Evolutionary conservation across 2,329 filamentous ascomycete species (phyloP).

Genomic region (Leptographium wingfieldii): DNA sequence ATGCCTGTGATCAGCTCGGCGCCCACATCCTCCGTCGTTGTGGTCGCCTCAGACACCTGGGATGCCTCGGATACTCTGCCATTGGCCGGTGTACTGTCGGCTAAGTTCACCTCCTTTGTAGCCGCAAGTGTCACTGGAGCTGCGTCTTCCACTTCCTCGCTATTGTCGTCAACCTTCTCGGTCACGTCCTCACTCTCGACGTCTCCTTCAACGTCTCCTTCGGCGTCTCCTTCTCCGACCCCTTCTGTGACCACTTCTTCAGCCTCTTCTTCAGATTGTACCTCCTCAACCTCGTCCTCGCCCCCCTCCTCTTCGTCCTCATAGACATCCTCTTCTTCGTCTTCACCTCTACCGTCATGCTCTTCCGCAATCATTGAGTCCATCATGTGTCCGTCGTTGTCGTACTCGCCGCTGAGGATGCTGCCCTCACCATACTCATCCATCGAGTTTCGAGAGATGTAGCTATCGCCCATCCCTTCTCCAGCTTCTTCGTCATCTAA

Average conservation of each 20-base stretch:
- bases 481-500: constrained; percentile 29
- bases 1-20: constrained; percentile 50
- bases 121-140: background rate
- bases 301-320: constrained; percentile 9
- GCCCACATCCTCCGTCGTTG: constrained; percentile 30
- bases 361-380: constrained; percentile 26
- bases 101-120: background rate
- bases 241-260: constrained; percentile 23
- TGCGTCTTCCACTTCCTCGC: background rate
- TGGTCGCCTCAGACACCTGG: background rate
- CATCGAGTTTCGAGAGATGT: constrained; percentile 24
- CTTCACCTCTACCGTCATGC: constrained; percentile 23
- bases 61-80: background rate
- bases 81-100: background rate
- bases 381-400: constrained; percentile 29
- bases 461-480: constrained; percentile 32
- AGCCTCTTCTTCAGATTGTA: constrained; percentile 6
- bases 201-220: background rate
- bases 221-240: background rate
- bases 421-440: constrained; percentile 29
- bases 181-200: constrained; percentile 10
- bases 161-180: background rate
- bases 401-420: constrained; percentile 28
- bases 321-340: constrained; percentile 20
- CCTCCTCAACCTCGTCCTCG: background rate